Conservation (phyloP, 2,329 filamentous ascomycete species). For the Epicoccum sorghinum region DNA sequence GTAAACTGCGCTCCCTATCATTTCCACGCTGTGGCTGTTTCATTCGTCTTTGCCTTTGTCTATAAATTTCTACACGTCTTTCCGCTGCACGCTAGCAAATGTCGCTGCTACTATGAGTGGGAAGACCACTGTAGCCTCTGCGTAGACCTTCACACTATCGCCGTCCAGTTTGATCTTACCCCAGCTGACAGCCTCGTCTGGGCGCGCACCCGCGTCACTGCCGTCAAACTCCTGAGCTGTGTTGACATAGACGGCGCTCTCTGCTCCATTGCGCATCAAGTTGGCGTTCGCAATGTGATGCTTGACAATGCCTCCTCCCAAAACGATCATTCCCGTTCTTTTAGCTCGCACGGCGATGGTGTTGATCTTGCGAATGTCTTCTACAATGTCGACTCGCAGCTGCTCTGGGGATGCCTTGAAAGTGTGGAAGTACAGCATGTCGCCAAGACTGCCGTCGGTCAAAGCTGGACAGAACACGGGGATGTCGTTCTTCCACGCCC, state of each 20-base stretch:
- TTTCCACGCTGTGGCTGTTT: background rate
- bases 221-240: conserved; percentile 97
- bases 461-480: conserved; percentile 96
- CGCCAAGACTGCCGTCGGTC: conserved; percentile 92
- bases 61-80: background rate
- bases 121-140: conserved; percentile 71
- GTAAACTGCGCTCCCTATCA: too few species aligned
- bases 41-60: background rate
- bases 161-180: conserved; percentile 94
- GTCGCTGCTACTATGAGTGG: conserved; percentile 71
- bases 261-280: conserved; percentile 95
- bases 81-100: conserved; percentile 56
- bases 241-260: conserved; percentile 97
- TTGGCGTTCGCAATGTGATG: conserved; percentile 98
- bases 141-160: conserved; percentile 83
- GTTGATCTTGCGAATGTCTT: conserved; percentile 92
- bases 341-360: conserved; percentile 87
- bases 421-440: conserved; percentile 99
- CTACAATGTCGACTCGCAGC: conserved; percentile 86
- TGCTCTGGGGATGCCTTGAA: conserved; percentile 85
- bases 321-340: conserved; percentile 90
- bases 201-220: conserved; percentile 91
- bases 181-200: conserved; percentile 97
- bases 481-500: conserved; percentile 96
- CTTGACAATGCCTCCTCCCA: conserved; percentile 94